Conservation (phyloP, 164 flowering plant genomes). For the Chimonanthus salicifolius region DNA sequence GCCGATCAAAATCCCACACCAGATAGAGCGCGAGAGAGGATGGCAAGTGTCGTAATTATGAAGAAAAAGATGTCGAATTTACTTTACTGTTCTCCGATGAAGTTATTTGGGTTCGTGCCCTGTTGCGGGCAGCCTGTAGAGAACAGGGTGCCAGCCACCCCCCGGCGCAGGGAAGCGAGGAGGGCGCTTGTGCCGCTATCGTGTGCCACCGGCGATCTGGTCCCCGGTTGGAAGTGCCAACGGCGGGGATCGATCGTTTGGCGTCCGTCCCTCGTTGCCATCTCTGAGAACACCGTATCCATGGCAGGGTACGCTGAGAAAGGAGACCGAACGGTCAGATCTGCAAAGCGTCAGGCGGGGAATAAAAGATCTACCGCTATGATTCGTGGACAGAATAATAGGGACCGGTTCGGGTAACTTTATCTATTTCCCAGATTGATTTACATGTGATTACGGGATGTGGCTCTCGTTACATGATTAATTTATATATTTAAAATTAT, state of each 20-base stretch:
- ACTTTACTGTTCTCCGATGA: background rate
- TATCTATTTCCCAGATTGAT: too few species aligned
- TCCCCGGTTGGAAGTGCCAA: background rate
- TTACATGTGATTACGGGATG: too few species aligned
- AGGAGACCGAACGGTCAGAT: background rate
- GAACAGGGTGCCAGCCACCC: background rate
- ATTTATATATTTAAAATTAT: too few species aligned
- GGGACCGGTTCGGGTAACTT: background rate
- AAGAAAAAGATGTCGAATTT: background rate
- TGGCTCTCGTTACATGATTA: too few species aligned
- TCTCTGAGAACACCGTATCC: background rate
- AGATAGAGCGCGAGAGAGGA: background rate
- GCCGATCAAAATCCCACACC: too few species aligned
- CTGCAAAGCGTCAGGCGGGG: background rate
- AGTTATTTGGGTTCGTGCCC: background rate
- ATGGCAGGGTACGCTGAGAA: background rate
- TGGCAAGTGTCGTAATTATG: background rate
- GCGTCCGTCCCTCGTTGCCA: conserved; percentile 3
- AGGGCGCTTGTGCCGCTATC: background rate
- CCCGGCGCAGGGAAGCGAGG: background rate
- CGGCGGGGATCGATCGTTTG: background rate
- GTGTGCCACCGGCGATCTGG: background rate
- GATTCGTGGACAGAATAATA: background rate
- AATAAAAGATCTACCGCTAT: background rate
- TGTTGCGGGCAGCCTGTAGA: background rate